Base-by-base conservation (phyloP, 2,329 filamentous ascomycete species). In the Parastagonospora avenae region DNA sequence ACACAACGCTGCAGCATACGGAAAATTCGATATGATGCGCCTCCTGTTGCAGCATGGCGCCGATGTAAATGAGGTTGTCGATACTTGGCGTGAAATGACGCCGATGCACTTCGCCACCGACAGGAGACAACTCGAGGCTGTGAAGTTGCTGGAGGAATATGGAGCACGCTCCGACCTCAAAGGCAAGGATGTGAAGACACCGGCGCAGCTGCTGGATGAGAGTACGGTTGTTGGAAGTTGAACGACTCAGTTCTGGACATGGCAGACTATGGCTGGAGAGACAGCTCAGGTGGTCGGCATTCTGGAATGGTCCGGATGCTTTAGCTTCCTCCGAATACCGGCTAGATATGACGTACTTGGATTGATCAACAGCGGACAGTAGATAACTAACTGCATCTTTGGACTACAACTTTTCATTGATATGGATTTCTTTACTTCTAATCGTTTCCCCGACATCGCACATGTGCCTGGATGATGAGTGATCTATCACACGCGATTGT, bases 21-120 rank as follows among this genome's bases (percentile, higher is more conserved):
- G 41, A 32, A 14, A 33, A 2, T 40, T 57, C 15, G 43, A 57
- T 40, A 53, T 43, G 44, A 57, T 57, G 44, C 50, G 45, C 36
- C 31, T 57, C 39, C 36, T 56, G 14, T 43, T 53, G 16, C 35
- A 57, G 47, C 47, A 54, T 48, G 50, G 54, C 32, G 54, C 54
- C 4, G 54, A 57, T 29, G 11, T 57, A 36, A 50, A 57, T 32
- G 54, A 57, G 41, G 43, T 24, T 24, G 30, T 48, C 11, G 8
- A 8, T 16, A 10, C 38, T 28, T 53, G 38, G 42, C 3, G 15
- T 9, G 28, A 33, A 8, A 46, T 50, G 50, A 54, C 46, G 43
- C 50, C 50, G 24, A 48, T 57, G 50, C 50, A 57, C 44, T 53
- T 54, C 15, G 54, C 54, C 8, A 50, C 54, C 16, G 46, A 12